Evolutionary conservation across 192 early-diverging fungal species (phyloP), one percentile per base, ranked within the genome.

Genomic region (Coemansia erecta): DNA sequence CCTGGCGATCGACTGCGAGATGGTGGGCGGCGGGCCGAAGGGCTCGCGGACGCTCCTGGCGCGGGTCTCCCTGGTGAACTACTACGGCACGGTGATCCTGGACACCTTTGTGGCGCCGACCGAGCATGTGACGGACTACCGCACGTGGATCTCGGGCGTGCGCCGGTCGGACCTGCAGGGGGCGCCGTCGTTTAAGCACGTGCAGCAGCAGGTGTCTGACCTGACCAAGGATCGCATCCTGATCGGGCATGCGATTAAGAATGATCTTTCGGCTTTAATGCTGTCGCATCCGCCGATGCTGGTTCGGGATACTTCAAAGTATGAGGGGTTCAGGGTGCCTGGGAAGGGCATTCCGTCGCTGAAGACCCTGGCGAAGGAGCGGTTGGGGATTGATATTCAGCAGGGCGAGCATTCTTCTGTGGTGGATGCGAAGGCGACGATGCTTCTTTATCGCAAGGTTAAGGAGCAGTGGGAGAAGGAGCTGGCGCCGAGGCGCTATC

Each of bases 1-100:
- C 68, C 61, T 99, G 5, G 94, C 89, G 9, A 92, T 99, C 10
- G 97, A 99, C 85, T 99, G 97, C 75, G 97, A 99, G 78, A 98
- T 97, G 95, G 95, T 99, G 22, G 95, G 97, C 31, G 92, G 92
- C 17, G 97, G 95, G 10, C 84, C 83, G 23, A 86, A 87, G 35
- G 97, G 94, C 3, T 70, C 50, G 14, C 66, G 86, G 26, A 95
- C 97, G n/a, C 89, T 86, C 23, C 66, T 99, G 45, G 97, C 94
- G 2, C 82, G 95, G 23, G 90, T 98, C n/a, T 86, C 84, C 35
- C 63, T 99, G 2, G 94, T 98, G 51, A 99, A 99, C 79, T 97
- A 84, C 73, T 85, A 97, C 63, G 95, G 97, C 4, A 85, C 90
- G 28, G 77, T 85, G 0, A 58, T 99, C 2, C 62, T 94, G 56